Conservation (phyloP, 768 basidiomycete genomes). For the Strobilomyces dryophilus region DNA sequence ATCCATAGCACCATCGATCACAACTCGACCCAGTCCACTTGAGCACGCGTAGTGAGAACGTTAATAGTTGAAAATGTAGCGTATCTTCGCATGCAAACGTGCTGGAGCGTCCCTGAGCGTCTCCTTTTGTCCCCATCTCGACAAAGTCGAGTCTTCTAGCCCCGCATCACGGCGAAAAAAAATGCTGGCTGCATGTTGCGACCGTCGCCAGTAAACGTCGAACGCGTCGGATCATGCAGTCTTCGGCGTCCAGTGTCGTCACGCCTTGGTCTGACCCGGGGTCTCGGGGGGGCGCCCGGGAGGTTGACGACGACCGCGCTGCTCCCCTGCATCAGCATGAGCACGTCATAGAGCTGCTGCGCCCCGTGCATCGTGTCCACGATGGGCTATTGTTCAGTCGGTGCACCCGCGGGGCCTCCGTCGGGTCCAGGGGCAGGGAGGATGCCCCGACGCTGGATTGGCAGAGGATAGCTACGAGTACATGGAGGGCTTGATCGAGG, state of each 20-base stretch:
- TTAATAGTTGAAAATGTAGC: not conserved
- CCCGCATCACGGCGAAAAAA: not conserved
- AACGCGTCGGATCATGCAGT: not conserved
- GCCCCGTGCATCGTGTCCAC: conserved; percentile 39
- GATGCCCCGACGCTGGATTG: conserved; percentile 59
- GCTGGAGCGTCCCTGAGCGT: not conserved
- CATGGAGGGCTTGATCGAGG: conserved; percentile 47
- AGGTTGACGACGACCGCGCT: conserved; percentile 49
- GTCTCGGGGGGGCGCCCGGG: conserved; percentile 33
- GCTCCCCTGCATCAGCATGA: conserved; percentile 53
- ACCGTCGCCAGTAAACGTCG: not conserved
- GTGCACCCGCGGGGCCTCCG: conserved; percentile 15
- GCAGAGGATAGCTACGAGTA: conserved; percentile 46
- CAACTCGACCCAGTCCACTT: conserved; percentile 11
- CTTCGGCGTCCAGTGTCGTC: not conserved
- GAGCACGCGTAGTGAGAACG: not conserved
- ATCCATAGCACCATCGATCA: conserved; percentile 22
- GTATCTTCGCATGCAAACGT: not conserved
- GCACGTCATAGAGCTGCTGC: conserved; percentile 46
- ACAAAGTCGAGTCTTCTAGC: too few relatives aligned
- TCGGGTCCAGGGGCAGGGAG: conserved; percentile 32
- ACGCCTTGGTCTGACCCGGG: conserved; percentile 11
- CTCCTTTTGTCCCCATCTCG: not conserved
- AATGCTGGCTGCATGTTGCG: too few relatives aligned
- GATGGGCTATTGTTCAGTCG: conserved; percentile 45